Evolutionary conservation across 495 filamentous ascomycete species (phyloP), one percentile per base, ranked within the genome.

Genomic region (Penicillium cosmopolitanum): DNA sequence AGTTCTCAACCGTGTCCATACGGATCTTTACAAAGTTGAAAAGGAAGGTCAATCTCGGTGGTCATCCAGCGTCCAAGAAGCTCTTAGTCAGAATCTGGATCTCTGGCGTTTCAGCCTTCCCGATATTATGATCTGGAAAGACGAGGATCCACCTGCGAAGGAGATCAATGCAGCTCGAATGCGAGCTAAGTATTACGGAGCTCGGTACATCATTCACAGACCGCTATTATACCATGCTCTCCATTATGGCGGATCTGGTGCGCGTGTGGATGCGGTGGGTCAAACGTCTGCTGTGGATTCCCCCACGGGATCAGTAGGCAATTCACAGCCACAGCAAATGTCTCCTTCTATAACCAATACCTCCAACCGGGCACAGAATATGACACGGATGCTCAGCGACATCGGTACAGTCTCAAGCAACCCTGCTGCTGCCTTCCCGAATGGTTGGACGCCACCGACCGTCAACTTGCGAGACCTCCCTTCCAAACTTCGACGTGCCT

Each of bases 161-260:
- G 88, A 96, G 31, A 95, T 98, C 55, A 87, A 97, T 21, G 80
- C 82, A 7, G 94, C 95, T 16, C 86, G 95, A 5, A 81, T 97
- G 51, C 86, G 95, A 28, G 95, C 91, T 6, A 98, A 98, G 66
- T 97, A 94, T 72, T 97, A 92, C 75, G 95, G 95, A 21, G 94
- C 92, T 0, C 82, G 85, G 43, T 93, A 96, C 50, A 93, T 98
- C 67, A 93, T 95, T 15, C 89, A 94, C 68, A 83, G 95, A 36
- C 91, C 90, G 2, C 89, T 95, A 59, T 73, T 98, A 13, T 84
- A 85, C 56, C 71, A 86, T 66, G 78, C 83, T 56, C 72, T 94
- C 69, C 73, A 90, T 81, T 61, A 77, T 50, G 66, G 62, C 75
- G 55, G 66, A 51, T 47, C 69, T n/a, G 65, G 72, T 58, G 57